These are phyloP conservation scores for Mycosarcoma maydis DNA, from an alignment of 1,284 basidiomycete genomes.

Conservation along the genomic window DNA sequence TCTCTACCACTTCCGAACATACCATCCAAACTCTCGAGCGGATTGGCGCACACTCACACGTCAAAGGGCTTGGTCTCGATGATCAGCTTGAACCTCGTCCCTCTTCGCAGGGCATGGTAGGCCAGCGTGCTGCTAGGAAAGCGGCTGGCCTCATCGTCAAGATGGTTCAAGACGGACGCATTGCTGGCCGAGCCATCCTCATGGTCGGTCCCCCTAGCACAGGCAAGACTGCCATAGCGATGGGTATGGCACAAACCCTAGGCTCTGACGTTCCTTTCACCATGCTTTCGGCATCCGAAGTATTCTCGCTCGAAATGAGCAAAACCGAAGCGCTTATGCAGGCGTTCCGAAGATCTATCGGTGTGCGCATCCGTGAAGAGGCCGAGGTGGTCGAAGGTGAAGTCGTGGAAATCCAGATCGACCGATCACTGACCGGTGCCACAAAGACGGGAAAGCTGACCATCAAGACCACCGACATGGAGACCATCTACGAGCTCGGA, in stretches of 20 bases:
- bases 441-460: slow-evolving; percentile 98
- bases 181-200: slow-evolving; percentile 92
- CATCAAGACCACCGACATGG: slow-evolving; percentile 99
- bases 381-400: slow-evolving; percentile 97
- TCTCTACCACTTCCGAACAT: slow-evolving; percentile 55
- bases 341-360: slow-evolving; percentile 92
- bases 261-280: slow-evolving; percentile 96
- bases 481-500: slow-evolving; percentile 97
- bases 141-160: slow-evolving; percentile 96
- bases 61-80: slow-evolving; percentile 80
- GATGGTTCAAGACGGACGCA: slow-evolving; percentile 95
- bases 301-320: slow-evolving; percentile 93
- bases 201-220: slow-evolving; percentile 96
- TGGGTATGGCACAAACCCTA: slow-evolving; percentile 93
- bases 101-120: slow-evolving; percentile 92
- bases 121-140: slow-evolving; percentile 91
- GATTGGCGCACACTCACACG: slow-evolving; percentile 65
- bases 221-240: slow-evolving; percentile 96
- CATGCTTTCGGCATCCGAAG: slow-evolving; percentile 94
- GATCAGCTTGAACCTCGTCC: slow-evolving; percentile 85
- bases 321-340: slow-evolving; percentile 98
- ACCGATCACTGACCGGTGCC: slow-evolving; percentile 93
- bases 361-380: slow-evolving; percentile 96
- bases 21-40: slow-evolving; percentile 63
- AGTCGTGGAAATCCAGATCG: slow-evolving; percentile 98